Evolutionary conservation across 2,329 filamentous ascomycete genomes (phyloP), one percentile per base, ranked within the genome.

Genomic region (Aspergillus fructus): DNA sequence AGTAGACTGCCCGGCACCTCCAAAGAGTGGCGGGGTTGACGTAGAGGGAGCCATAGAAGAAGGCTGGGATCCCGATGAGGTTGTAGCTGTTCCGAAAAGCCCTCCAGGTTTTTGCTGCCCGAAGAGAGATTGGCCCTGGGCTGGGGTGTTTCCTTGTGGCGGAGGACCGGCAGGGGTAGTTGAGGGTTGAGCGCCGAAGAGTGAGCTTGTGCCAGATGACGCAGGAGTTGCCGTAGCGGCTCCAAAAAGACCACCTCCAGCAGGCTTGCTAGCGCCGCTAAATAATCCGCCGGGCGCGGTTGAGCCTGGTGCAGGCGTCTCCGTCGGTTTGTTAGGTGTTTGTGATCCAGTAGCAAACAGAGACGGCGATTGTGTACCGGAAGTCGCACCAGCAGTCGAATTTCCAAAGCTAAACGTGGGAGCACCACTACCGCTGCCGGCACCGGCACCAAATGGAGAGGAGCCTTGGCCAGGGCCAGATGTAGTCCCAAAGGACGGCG

Each of bases 261-360:
- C 45, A 43, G 55, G 49, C 27, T 57, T 57, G 19, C 37, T 41
- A 39, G 34, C 17, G 19, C 27, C 45, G 12, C 49, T 39, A 30
- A 57, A 69, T 12, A 69, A 51, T 24, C 66, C 62, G 15, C 64
- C 56, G 21, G 60, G 52, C 24, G 62, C 65, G 51, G 67, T 59
- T 56, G 73, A 71, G n/a, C 65, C 68, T 45, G 71, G 61, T 41
- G 68, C 62, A 47, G 70, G 47, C 43, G 71, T 60, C 58, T 75
- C 74, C 34, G 63, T 58, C 13, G 72, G 58, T 58, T 77, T 77
- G 56, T 68, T 74, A 17, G 76, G 74, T 12, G 76, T 77, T 53
- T 70, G 65, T 27, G 69, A 66, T 42, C 59, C 58, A 40, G 53
- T 55, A 55, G 69, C 70, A 56, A 74, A 76, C 46, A 68, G 42